These are phyloP conservation scores for Plantago coronopus DNA, from an alignment of 305 asterid species.

Conservation along the genomic window DNA sequence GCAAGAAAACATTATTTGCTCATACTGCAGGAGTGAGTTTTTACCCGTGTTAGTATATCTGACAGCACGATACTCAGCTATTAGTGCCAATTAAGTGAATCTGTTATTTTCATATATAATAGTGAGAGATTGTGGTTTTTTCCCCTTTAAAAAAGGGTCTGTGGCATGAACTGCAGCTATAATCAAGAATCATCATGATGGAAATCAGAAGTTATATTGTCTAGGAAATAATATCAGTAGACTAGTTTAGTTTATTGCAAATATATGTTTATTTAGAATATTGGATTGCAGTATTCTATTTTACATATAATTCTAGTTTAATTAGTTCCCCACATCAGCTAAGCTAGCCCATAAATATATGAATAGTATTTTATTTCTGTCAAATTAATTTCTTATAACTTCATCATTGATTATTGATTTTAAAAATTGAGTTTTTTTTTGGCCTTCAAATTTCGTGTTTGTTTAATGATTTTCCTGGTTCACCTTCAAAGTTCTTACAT, in stretches of 20 bases:
- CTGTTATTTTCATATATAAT: not conserved
- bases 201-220: not conserved
- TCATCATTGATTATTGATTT: too few species aligned
- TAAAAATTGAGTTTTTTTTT: too few species aligned
- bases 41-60: slow-evolving; percentile 17
- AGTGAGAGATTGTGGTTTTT: not conserved
- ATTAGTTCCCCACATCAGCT: too few species aligned
- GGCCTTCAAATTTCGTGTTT: too few species aligned
- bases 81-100: too few species aligned
- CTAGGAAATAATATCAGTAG: not conserved
- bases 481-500: not conserved
- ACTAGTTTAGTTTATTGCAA: not conserved
- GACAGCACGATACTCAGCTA: not conserved
- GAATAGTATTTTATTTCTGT: too few species aligned
- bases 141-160: not conserved
- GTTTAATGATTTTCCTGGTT: too few species aligned
- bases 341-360: too few species aligned
- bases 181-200: not conserved
- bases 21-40: slow-evolving; percentile 74
- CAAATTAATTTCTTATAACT: too few species aligned
- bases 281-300: not conserved
- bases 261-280: not conserved
- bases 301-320: not conserved
- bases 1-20: slow-evolving; percentile 58
- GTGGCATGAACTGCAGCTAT: not conserved